Evolutionary conservation across 2,329 filamentous ascomycete species (phyloP), one percentile per base, ranked within the genome.

Genomic region (Arachnomyces sp.): DNA sequence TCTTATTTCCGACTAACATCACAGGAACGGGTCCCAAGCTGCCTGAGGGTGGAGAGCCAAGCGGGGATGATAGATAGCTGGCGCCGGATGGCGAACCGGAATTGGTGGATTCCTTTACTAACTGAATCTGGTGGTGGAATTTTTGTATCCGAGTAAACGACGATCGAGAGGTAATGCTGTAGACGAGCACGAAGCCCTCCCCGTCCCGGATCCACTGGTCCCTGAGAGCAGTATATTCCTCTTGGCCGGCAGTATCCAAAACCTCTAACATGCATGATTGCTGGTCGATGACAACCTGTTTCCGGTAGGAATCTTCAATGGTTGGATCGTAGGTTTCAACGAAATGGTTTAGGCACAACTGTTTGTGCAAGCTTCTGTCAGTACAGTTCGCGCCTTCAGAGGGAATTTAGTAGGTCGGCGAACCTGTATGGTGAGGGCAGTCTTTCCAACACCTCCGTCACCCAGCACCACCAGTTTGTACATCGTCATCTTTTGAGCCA

Each of bases 151-250:
- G 84, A 43, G 83, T 81, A 61, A 96, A 96, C 14, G 90, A 96
- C 28, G 89, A 89, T 56, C 92, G 83, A 38, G 90, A 96, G 11
- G 92, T 94, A 66, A 98, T 96, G 71, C 88, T 94, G 73, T 98
- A 96, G 49, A 98, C 92, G 46, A 98, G 75, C 20, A 98, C 86
- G 60, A 96, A 96, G 14, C 92, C 92, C 64, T 98, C 92, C 51
- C 92, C 90, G 59, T 96, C 90, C 54, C 92, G 81, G 63, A 96
- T 96, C 90, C 90, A 96, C 70, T 96, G 92, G 63, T 96, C 92
- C 58, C 92, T 78, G 56, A 96, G 71, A 34, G 92, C 92, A 48
- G 90, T 95, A 67, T 96, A 98, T 69, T 98, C 92, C 69, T 98
- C 92, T 65, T 98, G 92, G 43, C 92, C 92, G 38, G 92, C 92